phyloP scores from a whole-genome alignment of 169 alveolate species.

The Perkinsus marinus region DNA sequence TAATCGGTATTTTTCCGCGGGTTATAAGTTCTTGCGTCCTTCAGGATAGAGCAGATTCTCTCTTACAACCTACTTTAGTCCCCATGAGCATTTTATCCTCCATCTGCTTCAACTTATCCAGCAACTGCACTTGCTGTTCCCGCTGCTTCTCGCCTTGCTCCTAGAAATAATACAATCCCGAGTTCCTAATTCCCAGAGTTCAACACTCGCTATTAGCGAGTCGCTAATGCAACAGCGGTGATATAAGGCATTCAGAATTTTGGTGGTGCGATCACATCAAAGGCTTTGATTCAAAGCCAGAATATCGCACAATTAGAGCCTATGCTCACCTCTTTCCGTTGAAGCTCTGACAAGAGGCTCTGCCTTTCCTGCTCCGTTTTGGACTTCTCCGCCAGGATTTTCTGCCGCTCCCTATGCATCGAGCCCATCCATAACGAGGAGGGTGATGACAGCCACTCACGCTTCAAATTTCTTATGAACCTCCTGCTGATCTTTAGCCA shows the following conservation, averaged over 20 bases:
- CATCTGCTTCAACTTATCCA: conserved; percentile 52
- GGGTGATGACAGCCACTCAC: not conserved
- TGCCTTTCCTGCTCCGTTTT: conserved; percentile 53
- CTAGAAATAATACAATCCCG: not conserved
- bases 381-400: conserved; percentile 4
- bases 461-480: not conserved
- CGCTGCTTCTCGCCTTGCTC: not conserved
- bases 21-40: too few species aligned
- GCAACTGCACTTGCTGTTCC: conserved; percentile 44
- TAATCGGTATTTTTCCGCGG: too few species aligned
- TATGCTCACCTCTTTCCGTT: conserved; percentile 46
- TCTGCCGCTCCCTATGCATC: conserved; percentile 3
- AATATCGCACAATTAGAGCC: conserved; percentile 18
- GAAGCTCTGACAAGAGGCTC: conserved; percentile 36
- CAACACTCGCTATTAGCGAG: too few species aligned
- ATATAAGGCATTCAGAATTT: too few species aligned
- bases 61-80: conserved; percentile 39
- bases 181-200: too few species aligned
- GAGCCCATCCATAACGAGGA: not conserved
- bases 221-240: too few species aligned
- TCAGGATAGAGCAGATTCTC: not conserved
- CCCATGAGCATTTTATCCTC: conserved; percentile 56
- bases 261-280: too few species aligned
- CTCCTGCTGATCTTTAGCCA: not conserved
- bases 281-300: too few species aligned